Conservation (phyloP, 306 rosid genomes). For the Cyamopsis tetragonoloba region DNA sequence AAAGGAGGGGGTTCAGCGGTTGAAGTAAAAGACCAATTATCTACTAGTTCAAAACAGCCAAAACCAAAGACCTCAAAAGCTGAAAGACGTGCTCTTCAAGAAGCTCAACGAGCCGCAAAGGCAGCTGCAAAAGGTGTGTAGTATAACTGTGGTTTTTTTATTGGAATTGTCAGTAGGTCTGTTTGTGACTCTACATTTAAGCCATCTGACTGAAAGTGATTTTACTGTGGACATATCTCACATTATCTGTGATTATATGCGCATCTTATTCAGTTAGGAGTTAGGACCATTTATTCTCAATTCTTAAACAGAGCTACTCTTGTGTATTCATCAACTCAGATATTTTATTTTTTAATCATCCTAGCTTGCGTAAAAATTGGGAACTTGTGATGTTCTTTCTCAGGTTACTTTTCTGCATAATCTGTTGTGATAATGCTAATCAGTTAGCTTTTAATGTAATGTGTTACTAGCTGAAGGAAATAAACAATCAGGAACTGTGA, state of each 20-base stretch:
- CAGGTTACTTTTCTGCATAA: not conserved
- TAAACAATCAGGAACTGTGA: slow-evolving; percentile 36
- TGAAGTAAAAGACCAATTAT: slow-evolving; percentile 38
- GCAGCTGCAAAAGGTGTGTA: slow-evolving; percentile 51
- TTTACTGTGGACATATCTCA: not conserved
- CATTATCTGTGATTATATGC: not conserved
- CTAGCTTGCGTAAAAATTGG: not conserved
- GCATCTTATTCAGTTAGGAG: not conserved
- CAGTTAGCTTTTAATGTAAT: slow-evolving; percentile 9
- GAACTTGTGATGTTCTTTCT: not conserved
- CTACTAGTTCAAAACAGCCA: slow-evolving; percentile 39
- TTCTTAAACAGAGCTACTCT: not conserved
- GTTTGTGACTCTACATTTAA: slow-evolving; percentile 6
- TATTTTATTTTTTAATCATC: slow-evolving; percentile 1
- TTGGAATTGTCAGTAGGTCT: slow-evolving; percentile 1
- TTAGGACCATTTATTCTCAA: not conserved
- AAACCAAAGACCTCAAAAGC: slow-evolving; percentile 52
- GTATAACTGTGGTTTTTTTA: not conserved
- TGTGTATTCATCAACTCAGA: not conserved
- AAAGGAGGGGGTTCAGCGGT: slow-evolving; percentile 30
- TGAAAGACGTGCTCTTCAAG: slow-evolving; percentile 63
- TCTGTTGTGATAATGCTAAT: slow-evolving; percentile 18
- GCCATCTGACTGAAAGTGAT: not conserved
- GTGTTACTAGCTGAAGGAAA: slow-evolving; percentile 40
- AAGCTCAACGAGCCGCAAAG: slow-evolving; percentile 62